A percentile compares a stretch with the other conserved stretches of the same genome.
Conservation (phyloP, 306 rosid species). For the Pyrus bretschneideri region DNA sequence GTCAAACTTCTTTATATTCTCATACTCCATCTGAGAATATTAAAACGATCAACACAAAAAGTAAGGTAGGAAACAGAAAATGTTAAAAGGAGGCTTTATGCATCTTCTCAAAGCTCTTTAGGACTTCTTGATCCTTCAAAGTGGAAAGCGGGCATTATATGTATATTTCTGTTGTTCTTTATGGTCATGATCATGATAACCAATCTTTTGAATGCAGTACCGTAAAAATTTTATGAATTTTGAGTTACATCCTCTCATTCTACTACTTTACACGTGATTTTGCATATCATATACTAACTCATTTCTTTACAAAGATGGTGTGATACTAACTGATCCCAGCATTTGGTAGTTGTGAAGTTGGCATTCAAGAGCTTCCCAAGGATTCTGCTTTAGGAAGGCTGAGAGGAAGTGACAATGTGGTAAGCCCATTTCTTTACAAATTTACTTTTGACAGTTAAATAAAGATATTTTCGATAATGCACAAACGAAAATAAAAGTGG, state of each 20-base stretch:
- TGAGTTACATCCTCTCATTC: background rate
- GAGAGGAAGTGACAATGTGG: slow-evolving; percentile 97
- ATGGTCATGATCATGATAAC: background rate
- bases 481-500: background rate
- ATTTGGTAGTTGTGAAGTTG: slow-evolving; percentile 65
- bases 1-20: background rate
- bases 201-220: background rate
- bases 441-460: background rate
- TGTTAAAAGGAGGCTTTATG: background rate
- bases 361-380: slow-evolving; percentile 74
- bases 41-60: background rate
- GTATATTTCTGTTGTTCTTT: background rate
- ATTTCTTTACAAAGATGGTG: too few species aligned
- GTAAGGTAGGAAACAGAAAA: background rate
- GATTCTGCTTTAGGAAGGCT: slow-evolving; percentile 82
- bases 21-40: background rate
- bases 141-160: background rate
- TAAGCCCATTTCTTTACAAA: slow-evolving; percentile 21
- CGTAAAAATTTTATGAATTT: background rate
- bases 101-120: background rate
- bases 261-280: background rate
- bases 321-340: background rate
- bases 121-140: background rate
- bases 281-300: background rate
- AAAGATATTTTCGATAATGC: background rate